These are phyloP conservation scores for Calonectria henricotiae DNA, from an alignment of 2,329 filamentous ascomycete genomes.

Conservation along the genomic window DNA sequence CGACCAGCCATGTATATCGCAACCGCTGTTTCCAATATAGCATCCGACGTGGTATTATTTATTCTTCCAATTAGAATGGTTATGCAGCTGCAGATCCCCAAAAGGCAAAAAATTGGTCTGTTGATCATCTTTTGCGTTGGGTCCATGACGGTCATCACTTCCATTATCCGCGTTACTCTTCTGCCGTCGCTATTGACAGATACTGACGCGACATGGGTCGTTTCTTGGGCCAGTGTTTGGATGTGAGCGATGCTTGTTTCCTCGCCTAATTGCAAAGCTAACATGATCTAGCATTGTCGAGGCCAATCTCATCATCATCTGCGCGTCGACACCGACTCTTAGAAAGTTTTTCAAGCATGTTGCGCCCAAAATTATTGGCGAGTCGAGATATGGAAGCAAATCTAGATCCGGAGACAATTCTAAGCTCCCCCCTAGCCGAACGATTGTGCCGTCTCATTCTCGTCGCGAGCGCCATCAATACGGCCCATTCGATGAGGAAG, in stretches of 20 bases:
- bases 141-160: constrained; percentile 57
- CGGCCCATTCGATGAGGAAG: constrained; percentile 47
- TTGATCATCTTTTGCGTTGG: constrained; percentile 64
- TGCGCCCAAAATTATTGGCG: constrained; percentile 55
- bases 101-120: constrained; percentile 65
- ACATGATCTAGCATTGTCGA: constrained; percentile 52
- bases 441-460: constrained; percentile 33
- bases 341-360: constrained; percentile 61
- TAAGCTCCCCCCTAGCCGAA: constrained; percentile 33
- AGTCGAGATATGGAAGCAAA: constrained; percentile 49
- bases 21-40: constrained; percentile 65
- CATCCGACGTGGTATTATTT: constrained; percentile 66
- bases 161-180: constrained; percentile 53
- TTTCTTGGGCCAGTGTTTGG: constrained; percentile 52
- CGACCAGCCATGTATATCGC: constrained; percentile 66
- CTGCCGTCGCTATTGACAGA: constrained; percentile 51
- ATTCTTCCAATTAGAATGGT: constrained; percentile 65
- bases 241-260: constrained; percentile 45
- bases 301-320: constrained; percentile 61
- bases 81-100: constrained; percentile 63
- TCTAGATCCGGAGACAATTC: constrained; percentile 40
- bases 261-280: background rate
- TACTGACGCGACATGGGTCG: constrained; percentile 53
- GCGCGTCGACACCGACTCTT: constrained; percentile 60
- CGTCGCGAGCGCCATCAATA: constrained; percentile 45